Evolutionary conservation across 1,284 basidiomycete genomes (phyloP), one percentile per base, ranked within the genome.

Genomic region (Phenoliferia sp.): DNA sequence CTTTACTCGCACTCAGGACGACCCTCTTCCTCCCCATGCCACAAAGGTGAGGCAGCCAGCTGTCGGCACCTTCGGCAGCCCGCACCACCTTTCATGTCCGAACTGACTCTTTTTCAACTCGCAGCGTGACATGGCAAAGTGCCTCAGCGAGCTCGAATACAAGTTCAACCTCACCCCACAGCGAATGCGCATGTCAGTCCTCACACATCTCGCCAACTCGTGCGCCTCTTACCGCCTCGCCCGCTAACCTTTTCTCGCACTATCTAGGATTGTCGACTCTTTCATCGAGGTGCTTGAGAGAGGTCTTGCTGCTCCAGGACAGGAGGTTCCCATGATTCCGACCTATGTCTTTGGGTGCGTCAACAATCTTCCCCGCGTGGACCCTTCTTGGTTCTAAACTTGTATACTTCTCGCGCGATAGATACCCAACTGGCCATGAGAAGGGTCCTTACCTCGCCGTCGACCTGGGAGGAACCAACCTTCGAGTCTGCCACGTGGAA

Each of bases 321-420:
- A 98, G 82, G 84, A 90, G 61, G 94, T 99, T 78, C 79, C 79
- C 35, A 80, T 80, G 79, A 77, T 98, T 66, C 95, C 96, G 5
- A 94, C 95, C 0, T 99, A 84, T 79, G 95, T 99, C 64, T 98
- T 99, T 77, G 94, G 93, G 54, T 99, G 93, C 90, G n/a, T n/a
- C n/a, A n/a, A n/a, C 48, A 52, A 26, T 26, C 19, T 26, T 19
- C 5, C 17, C 28, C 39, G 39, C 39, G 15, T 7, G 28, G 22
- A 6, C 48, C 48, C 9, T 26, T n/a, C 48, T 22, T 44, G 39
- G 39, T 44, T 22, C 12, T 22, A 22, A 22, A 15, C 48, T 26
- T 52, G 22, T 7, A 19, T n/a, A 26, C 48, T 7, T 26, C 48
- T 19, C 5, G 48, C 17, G 19, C 7, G 22, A 22, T 26, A 52